Evolutionary conservation across 1,284 basidiomycete genomes (phyloP), one percentile per base, ranked within the genome.

Genomic region (Hortiboletus rubellus): DNA sequence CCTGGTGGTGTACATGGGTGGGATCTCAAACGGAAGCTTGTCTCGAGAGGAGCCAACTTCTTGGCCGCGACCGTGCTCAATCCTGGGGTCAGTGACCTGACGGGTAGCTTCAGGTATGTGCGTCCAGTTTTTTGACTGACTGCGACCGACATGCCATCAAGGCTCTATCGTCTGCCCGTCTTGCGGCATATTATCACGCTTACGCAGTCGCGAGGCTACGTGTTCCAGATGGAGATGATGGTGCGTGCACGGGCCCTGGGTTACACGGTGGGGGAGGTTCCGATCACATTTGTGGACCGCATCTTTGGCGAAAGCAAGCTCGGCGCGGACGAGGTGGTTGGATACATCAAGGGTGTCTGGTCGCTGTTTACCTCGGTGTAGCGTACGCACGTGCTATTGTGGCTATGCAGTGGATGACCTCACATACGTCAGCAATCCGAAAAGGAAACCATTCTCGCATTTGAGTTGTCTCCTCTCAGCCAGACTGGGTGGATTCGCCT

Each of bases 181-280:
- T 79, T 96, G 57, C 82, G 82, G 51, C 86, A 91, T 63, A 89
- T 96, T 66, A 96, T 96, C 66, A 82, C 85, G 7, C 80, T 88
- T 62, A 93, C 90, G 9, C 83, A 88, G 60, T 93, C 91, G 17
- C 91, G 91, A 63, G 94, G 94, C 3, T 96, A 96, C 67, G 94
- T 96, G 15, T 96, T 96, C 79, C 94, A 96, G 77, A 96, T 96
- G 94, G 94, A 96, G 74, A 96, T 96, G 84, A 94, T 96, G 81
- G 94, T 94, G 30, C 85, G 94, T 5, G 94, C 94, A 3, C 81
- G 87, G 46, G 83, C 89, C 2, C 76, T 91, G 50, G 92, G 91
- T 8, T 96, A 93, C 74, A 83, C 82, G 7, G 85, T 96, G 1
- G 94, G 92, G 12, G 94, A 96, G 72, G 84, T 96, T 46, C 94